Evolutionary conservation across 805 yeast species (phyloP), one percentile per base, ranked within the genome.

Genomic region (Starmerella stigmatis): DNA sequence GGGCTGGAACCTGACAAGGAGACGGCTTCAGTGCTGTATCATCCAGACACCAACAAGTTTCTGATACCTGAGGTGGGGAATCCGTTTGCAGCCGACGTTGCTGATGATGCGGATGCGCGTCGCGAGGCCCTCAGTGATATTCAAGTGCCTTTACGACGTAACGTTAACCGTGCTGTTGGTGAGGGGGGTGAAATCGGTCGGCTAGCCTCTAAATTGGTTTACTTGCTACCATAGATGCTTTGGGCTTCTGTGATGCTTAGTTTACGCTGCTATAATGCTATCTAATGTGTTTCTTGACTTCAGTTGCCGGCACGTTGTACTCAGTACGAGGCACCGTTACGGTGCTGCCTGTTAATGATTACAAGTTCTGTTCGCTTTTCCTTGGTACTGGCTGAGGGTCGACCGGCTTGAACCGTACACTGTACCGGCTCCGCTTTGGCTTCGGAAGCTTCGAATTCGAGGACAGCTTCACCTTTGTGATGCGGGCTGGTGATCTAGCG

Each of bases 81-180:
- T 32, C 56, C 49, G 25, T 54, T 38, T 30, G 50, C 45, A 10
- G 30, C 47, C 10, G 48, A 43, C n/a, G 48, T 54, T n/a, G 50
- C 57, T 6, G 57, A 54, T 19, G 57, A 54, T 35, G 52, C 47
- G 19, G 57, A 48, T 25, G 57, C 57, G 1, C 49, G 57, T n/a
- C 22, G n/a, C 10, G 51, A 53, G 36, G 54, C 47, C 11, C 33
- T 54, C 10, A 46, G 43, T 6, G 32, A 25, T 1, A 33, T 25
- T 27, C 16, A 30, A 12, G 37, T n/a, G 20, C 54, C 57, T 2
- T 27, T 54, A 30, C 13, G 17, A 2, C 28, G 45, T 3, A 52
- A 50, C 21, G 39, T 53, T 13, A 40, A 34, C 15, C 16, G 26
- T 10, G 36, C 44, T 4, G 5, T 25, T 4, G 39, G 34, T 13